These are phyloP conservation scores for Lycium barbarum DNA, from an alignment of 257 asterid species.

Conservation along the genomic window DNA sequence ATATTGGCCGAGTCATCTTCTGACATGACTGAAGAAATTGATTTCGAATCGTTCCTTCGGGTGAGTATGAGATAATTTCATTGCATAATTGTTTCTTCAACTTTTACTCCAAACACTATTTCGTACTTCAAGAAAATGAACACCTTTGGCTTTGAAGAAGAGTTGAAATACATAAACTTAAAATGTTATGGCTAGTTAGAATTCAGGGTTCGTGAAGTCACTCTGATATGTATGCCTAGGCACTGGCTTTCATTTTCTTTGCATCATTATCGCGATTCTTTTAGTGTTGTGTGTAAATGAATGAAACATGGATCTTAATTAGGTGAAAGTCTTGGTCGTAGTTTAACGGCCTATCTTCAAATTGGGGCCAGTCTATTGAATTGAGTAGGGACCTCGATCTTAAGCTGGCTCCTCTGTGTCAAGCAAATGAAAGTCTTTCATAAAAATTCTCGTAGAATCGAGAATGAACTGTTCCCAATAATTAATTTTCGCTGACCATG, in stretches of 20 bases:
- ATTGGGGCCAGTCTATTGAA: neutral
- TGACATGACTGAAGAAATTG: slow-evolving; percentile 61
- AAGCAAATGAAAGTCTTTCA: too few relatives aligned
- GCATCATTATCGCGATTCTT: neutral
- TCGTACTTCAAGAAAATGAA: neutral
- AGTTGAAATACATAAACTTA: neutral
- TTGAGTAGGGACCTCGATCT: neutral
- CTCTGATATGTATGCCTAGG: slow-evolving; percentile 8
- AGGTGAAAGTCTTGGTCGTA: neutral
- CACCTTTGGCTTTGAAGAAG: neutral
- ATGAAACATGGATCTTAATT: neutral
- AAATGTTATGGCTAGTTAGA: neutral
- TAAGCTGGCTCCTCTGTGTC: neutral
- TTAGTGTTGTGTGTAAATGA: neutral
- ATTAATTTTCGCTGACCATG: too few relatives aligned
- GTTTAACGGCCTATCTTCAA: slow-evolving; percentile 13
- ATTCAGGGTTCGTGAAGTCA: neutral
- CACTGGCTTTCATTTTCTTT: neutral
- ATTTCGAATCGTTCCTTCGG: slow-evolving; percentile 79
- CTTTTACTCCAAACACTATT: neutral
- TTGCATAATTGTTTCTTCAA: neutral
- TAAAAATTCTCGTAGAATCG: too few relatives aligned
- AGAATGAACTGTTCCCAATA: too few relatives aligned
- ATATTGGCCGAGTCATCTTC: slow-evolving; percentile 62
- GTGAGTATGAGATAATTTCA: slow-evolving; percentile 44